Conservation (phyloP, 176 grass and related monocot genomes). For the Bromus sterilis region DNA sequence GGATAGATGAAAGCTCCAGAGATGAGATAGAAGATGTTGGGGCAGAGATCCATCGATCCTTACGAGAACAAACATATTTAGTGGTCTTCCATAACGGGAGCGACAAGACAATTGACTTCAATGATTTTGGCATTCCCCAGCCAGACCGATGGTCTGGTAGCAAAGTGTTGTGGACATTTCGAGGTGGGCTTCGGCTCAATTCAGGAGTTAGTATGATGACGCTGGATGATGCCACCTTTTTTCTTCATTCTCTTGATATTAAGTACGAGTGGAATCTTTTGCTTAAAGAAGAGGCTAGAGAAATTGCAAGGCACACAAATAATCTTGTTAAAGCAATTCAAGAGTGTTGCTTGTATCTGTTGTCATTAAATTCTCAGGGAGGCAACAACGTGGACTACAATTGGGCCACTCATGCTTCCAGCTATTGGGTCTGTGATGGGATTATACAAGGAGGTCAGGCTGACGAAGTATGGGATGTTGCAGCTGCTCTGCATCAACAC, state of each 20-base stretch:
- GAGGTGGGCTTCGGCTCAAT: neutral
- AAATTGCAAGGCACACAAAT: neutral
- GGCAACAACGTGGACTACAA: neutral
- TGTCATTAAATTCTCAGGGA: accelerated
- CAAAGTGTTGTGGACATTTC: neutral
- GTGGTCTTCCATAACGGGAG: neutral
- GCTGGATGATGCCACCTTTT: neutral
- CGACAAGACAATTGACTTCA: accelerated
- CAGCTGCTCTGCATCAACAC: neutral
- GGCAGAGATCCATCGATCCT: neutral
- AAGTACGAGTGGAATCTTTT: neutral
- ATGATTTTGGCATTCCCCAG: neutral
- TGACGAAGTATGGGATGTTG: neutral
- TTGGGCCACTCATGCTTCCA: neutral
- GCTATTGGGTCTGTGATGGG: neutral
- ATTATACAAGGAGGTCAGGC: neutral
- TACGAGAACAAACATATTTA: accelerated
- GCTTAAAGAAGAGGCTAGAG: neutral
- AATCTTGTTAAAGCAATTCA: accelerated
- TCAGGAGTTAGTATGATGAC: accelerated
- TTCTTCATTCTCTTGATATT: too few species aligned
- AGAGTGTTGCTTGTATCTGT: neutral
- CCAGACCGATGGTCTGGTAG: neutral
- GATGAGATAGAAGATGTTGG: neutral
- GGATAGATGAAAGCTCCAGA: neutral